phyloP scores from a whole-genome alignment of 2,329 filamentous ascomycete species.

The Ceratocystis colombiana region DNA sequence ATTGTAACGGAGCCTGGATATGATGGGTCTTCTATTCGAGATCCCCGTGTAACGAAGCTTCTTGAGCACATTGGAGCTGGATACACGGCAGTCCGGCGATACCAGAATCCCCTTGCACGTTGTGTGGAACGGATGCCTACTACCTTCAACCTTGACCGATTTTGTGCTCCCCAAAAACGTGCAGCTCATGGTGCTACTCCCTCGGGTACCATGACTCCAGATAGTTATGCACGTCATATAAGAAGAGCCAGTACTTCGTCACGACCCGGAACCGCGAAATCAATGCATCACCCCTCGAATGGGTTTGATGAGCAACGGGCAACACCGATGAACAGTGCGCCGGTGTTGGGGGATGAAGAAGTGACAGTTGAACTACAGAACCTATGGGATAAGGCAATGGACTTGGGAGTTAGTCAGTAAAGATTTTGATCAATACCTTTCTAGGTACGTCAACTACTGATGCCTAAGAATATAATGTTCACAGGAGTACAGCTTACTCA shows the following conservation, averaged over 20 bases:
- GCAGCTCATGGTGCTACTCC: neutral
- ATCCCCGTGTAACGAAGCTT: slow-evolving; percentile 54
- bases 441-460: neutral
- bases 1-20: slow-evolving; percentile 44
- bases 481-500: neutral
- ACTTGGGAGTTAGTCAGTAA: slow-evolving; percentile 46
- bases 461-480: neutral
- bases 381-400: slow-evolving; percentile 52
- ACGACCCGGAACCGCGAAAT: slow-evolving; percentile 34
- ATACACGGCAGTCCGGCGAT: slow-evolving; percentile 62
- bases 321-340: slow-evolving; percentile 6
- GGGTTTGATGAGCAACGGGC: slow-evolving; percentile 16
- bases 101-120: slow-evolving; percentile 59
- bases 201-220: neutral
- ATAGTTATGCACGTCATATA: slow-evolving; percentile 1
- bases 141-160: slow-evolving; percentile 5
- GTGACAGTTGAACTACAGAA: slow-evolving; percentile 45
- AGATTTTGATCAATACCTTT: slow-evolving; percentile 26
- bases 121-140: slow-evolving; percentile 41
- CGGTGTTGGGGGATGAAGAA: slow-evolving; percentile 40
- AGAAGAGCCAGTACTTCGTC: slow-evolving; percentile 26
- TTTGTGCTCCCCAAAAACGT: slow-evolving; percentile 6
- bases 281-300: slow-evolving; percentile 31
- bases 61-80: slow-evolving; percentile 62
- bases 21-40: slow-evolving; percentile 42